These are phyloP conservation scores for Lolium rigidum DNA, from an alignment of 176 grass and related monocot genomes.

Conservation along the genomic window DNA sequence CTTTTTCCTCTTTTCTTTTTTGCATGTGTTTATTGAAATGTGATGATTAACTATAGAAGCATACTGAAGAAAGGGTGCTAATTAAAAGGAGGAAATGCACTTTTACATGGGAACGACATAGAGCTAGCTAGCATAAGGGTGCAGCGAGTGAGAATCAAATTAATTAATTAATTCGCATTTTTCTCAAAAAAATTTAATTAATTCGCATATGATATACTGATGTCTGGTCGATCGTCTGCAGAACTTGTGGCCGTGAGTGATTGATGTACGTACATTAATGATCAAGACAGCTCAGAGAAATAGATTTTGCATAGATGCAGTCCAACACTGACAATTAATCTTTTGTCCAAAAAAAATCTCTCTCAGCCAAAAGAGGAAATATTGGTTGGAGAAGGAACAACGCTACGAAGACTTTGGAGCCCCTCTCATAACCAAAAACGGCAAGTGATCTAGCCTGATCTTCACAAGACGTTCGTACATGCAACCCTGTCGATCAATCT, in stretches of 20 bases:
- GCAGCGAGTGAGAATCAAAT: constrained; percentile 1
- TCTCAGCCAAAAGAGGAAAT: constrained; percentile 44
- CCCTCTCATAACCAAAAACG: constrained; percentile 23
- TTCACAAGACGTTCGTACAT: constrained; percentile 30
- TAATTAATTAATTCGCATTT: not conserved
- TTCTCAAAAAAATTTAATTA: no score
- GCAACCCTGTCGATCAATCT: constrained; percentile 39
- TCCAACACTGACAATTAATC: constrained; percentile 33
- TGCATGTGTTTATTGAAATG: not conserved
- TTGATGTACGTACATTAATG: constrained; percentile 28
- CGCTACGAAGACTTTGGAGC: constrained; percentile 29
- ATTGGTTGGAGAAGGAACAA: constrained; percentile 35
- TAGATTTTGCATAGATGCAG: constrained; percentile 34
- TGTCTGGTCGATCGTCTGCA: not conserved
- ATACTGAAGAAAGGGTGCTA: not conserved
- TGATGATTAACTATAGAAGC: not conserved
- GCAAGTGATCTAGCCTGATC: constrained; percentile 33
- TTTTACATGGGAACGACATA: no score
- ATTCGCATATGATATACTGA: not conserved
- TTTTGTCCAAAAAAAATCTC: not conserved
- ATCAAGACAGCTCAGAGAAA: constrained; percentile 36
- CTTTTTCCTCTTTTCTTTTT: not conserved
- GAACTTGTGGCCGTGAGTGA: constrained; percentile 3
- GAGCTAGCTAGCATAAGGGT: no score
- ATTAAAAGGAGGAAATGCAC: not conserved